phyloP scores from a whole-genome alignment of 1,284 basidiomycete species.

The Leccinum pallidistipes region DNA sequence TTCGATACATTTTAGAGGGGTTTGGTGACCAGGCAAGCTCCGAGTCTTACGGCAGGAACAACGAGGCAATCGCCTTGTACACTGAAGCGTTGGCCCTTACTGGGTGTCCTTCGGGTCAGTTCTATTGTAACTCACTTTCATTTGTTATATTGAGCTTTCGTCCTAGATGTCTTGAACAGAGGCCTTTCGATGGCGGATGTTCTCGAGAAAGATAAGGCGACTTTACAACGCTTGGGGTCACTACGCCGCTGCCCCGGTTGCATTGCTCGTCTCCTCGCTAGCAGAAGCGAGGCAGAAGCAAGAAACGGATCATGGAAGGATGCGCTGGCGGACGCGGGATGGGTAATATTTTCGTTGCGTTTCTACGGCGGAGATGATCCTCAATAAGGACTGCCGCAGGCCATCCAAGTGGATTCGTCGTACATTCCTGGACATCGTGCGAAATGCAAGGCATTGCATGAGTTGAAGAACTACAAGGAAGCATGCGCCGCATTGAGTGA shows the following conservation, averaged over 20 bases:
- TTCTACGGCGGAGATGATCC: neutral
- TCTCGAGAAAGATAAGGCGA: neutral
- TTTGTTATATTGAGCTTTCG: neutral
- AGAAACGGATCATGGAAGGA: neutral
- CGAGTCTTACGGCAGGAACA: too few species aligned
- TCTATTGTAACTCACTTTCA: neutral
- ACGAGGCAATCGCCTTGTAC: neutral
- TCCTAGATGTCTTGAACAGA: neutral
- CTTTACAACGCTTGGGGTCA: neutral
- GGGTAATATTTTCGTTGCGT: constrained; percentile 1
- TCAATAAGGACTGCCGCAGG: constrained; percentile 1
- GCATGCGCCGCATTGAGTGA: neutral
- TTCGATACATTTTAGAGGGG: neutral
- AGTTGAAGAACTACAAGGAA: neutral
- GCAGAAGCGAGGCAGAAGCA: constrained; percentile 4
- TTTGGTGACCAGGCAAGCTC: constrained; percentile 2
- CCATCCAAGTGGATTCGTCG: constrained; percentile 5
- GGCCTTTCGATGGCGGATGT: neutral
- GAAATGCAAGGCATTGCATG: constrained; percentile 4
- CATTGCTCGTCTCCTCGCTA: constrained; percentile 6
- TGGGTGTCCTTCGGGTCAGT: constrained; percentile 1
- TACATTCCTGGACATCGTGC: constrained; percentile 8
- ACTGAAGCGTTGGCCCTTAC: neutral
- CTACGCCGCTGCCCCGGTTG: neutral
- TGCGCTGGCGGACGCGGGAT: constrained; percentile 4